Conservation (phyloP, 2,329 filamentous ascomycete species). For the Colletotrichum chlorophyti region DNA sequence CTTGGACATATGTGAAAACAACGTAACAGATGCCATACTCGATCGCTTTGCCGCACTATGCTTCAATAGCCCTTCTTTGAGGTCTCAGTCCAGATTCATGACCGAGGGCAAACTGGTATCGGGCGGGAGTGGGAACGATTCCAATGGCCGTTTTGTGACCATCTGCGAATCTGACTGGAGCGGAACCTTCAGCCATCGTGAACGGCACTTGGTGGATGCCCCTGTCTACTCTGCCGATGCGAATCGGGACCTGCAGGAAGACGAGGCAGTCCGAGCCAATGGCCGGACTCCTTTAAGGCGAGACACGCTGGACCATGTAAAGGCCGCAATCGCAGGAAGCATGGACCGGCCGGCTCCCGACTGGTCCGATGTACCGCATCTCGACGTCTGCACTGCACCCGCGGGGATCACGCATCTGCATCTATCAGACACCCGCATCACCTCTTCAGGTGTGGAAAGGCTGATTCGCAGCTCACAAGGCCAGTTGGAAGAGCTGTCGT, state of each 20-base stretch:
- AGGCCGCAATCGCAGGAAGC: slow-evolving; percentile 30
- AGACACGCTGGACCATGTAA: slow-evolving; percentile 42
- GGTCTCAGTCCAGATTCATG: slow-evolving; percentile 45
- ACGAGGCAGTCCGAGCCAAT: slow-evolving; percentile 34
- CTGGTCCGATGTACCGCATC: slow-evolving; percentile 22
- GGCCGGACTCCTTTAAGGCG: slow-evolving; percentile 38
- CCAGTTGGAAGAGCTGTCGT: slow-evolving; percentile 59
- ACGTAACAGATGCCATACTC: slow-evolving; percentile 53
- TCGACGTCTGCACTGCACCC: slow-evolving; percentile 34
- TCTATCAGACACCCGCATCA: slow-evolving; percentile 57
- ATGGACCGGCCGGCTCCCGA: slow-evolving; percentile 14
- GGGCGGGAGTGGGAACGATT: slow-evolving; percentile 35
- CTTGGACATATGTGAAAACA: slow-evolving; percentile 60
- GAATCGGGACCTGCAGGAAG: slow-evolving; percentile 32
- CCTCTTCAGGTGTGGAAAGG: slow-evolving; percentile 47
- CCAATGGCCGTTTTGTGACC: slow-evolving; percentile 50
- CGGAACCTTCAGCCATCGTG: slow-evolving; percentile 49
- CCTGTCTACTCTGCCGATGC: slow-evolving; percentile 48
- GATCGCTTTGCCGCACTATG: slow-evolving; percentile 39
- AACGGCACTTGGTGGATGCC: slow-evolving; percentile 55
- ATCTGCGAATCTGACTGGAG: slow-evolving; percentile 57
- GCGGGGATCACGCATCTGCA: slow-evolving; percentile 60
- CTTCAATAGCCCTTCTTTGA: slow-evolving; percentile 41
- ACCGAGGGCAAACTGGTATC: slow-evolving; percentile 53
- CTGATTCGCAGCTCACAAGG: slow-evolving; percentile 52